A percentile compares a stretch with the other conserved stretches of the same genome.
These are phyloP conservation scores for Cercospora sp. DNA, from an alignment of 2,329 filamentous ascomycete species.

Conservation along the genomic window DNA sequence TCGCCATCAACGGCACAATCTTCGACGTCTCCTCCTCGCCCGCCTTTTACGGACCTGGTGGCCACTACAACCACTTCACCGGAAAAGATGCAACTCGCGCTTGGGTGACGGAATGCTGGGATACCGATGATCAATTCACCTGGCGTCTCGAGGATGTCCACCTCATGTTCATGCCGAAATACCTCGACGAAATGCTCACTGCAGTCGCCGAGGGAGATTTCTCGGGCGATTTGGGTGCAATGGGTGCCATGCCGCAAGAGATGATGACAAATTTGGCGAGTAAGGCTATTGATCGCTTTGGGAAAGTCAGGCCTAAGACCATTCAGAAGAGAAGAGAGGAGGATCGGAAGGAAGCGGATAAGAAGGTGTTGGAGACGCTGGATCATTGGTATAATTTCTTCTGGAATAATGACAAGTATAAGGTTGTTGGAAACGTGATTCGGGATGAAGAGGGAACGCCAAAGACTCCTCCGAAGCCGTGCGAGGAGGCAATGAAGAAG, in stretches of 20 bases:
- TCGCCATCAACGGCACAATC: constrained; percentile 37
- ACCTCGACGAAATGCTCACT: constrained; percentile 33
- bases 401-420: constrained; percentile 30
- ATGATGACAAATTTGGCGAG: constrained; percentile 32
- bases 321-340: constrained; percentile 24
- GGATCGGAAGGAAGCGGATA: constrained; percentile 53
- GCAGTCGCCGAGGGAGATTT: constrained; percentile 24
- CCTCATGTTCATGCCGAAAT: constrained; percentile 34
- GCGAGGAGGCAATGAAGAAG: constrained; percentile 35
- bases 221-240: constrained; percentile 24
- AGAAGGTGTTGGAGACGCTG: constrained; percentile 63
- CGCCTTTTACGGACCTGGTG: constrained; percentile 36
- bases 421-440: constrained; percentile 29
- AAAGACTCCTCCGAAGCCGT: constrained; percentile 30
- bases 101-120: constrained; percentile 39
- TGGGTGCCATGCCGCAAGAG: constrained; percentile 24
- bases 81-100: constrained; percentile 36
- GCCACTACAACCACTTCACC: constrained; percentile 36
- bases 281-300: constrained; percentile 32
- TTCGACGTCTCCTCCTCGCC: constrained; percentile 36
- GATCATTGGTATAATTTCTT: constrained; percentile 59
- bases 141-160: constrained; percentile 32
- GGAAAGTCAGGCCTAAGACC: constrained; percentile 24
- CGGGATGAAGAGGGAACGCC: constrained; percentile 21
- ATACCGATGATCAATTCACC: constrained; percentile 32